A percentile compares a stretch with the other conserved stretches of the same genome.
Conservation (phyloP, 2,329 filamentous ascomycete genomes). For the Epichloe sibirici region DNA sequence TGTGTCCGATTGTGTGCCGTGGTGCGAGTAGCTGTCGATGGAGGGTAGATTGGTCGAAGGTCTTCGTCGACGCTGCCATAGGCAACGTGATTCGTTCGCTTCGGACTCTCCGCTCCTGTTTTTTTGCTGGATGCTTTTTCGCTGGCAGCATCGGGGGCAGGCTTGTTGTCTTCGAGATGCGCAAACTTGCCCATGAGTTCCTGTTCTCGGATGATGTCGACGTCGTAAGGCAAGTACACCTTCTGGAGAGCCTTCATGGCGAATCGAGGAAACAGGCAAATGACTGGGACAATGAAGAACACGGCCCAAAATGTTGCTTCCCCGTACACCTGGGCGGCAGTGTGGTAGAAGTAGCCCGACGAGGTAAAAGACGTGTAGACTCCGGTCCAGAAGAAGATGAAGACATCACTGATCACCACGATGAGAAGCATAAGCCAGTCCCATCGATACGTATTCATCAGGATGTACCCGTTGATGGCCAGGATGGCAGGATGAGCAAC, state of each 20-base stretch:
- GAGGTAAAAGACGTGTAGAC: slow-evolving; percentile 52
- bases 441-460: slow-evolving; percentile 96
- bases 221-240: slow-evolving; percentile 82
- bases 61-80: slow-evolving; percentile 70
- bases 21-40: slow-evolving; percentile 68
- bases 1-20: slow-evolving; percentile 70
- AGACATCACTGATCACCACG: slow-evolving; percentile 66
- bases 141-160: slow-evolving; percentile 26
- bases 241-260: slow-evolving; percentile 81
- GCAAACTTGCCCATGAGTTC: slow-evolving; percentile 72
- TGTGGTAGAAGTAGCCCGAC: slow-evolving; percentile 54
- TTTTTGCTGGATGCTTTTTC: slow-evolving; percentile 19
- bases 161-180: slow-evolving; percentile 39
- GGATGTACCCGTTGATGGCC: slow-evolving; percentile 85
- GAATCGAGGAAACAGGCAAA: slow-evolving; percentile 82
- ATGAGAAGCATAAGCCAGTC: slow-evolving; percentile 91
- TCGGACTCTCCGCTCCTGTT: slow-evolving; percentile 45
- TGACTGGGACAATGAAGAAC: slow-evolving; percentile 63
- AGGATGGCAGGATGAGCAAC: slow-evolving; percentile 74
- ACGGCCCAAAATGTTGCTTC: slow-evolving; percentile 80
- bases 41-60: slow-evolving; percentile 82
- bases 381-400: slow-evolving; percentile 94
- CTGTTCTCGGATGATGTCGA: slow-evolving; percentile 94
- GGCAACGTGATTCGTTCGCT: slow-evolving; percentile 43
- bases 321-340: slow-evolving; percentile 67